Evolutionary conservation across 441 rosid genomes (phyloP), one percentile per base, ranked within the genome.

Genomic region (Adansonia rubrostipa): DNA sequence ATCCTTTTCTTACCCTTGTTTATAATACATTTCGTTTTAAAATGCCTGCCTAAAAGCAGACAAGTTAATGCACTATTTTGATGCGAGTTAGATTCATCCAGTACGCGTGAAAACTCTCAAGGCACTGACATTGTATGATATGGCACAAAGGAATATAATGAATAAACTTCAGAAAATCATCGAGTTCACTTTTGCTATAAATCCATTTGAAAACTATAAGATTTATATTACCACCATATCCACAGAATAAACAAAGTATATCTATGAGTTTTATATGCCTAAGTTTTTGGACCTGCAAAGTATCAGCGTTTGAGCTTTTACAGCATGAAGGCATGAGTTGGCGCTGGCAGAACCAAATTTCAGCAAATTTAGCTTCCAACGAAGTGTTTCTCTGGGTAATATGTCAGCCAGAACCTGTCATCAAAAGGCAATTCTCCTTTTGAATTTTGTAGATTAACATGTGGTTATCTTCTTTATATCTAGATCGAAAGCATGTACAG

Each of bases 361-460:
- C 64, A 90, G 88, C 88, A 92, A 77, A 48, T 82, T 80, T 76
- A 90, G 85, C 82, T 90, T 90, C 96, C 94, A 90, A 14, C 75
- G 77, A 75, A 92, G 84, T 9, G 94, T 86, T 80, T 84, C 87
- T 78, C 78, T 84, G 0, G 92, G 92, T 36, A 89, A 73, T 48
- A 88, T 81, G 76, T 86, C 86, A 54, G 83, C 72, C 67, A 88
- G 80, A 79, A 85, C 84, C 96, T 92, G 89, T 54, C 66, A 76
- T 54, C 48, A 77, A 77, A 80, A 48, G 17, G 83, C 80, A 81
- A 66, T 69, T 78, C 33, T 61, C 75, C 58, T 78, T 74, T 69
- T 42, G 36, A 71, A 68, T 36, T 28, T 47, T 73, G 53, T 22
- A 51, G 36, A 54, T 7, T 47, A 50, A 42, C 20, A 45, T 71